A percentile compares a stretch with the other conserved stretches of the same genome.
phyloP scores from a whole-genome alignment of 2,329 filamentous ascomycete genomes.

The Pezicula radicicola region DNA sequence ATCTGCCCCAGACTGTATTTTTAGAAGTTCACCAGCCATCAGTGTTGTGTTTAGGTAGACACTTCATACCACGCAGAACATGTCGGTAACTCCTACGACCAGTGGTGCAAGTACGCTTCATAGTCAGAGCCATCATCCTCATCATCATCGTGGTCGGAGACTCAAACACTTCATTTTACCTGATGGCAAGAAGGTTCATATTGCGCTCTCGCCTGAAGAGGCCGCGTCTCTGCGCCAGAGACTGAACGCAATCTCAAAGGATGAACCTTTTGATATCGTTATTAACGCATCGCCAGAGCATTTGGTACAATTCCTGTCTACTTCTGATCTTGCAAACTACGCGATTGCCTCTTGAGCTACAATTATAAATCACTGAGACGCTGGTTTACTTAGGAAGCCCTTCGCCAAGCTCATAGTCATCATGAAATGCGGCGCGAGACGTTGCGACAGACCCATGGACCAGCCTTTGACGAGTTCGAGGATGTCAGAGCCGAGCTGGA shows the following conservation, averaged over 20 bases:
- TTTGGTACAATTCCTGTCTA: slow-evolving; percentile 6
- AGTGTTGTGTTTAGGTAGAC: neutral
- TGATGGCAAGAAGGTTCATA: slow-evolving; percentile 52
- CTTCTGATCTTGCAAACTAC: too few species aligned
- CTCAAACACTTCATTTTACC: slow-evolving; percentile 53
- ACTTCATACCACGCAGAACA: too few species aligned
- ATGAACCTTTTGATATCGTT: slow-evolving; percentile 48
- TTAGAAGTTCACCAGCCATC: neutral
- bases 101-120: neutral
- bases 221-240: slow-evolving; percentile 42
- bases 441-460: slow-evolving; percentile 46
- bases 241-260: slow-evolving; percentile 32
- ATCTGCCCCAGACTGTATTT: too few species aligned
- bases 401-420: slow-evolving; percentile 48
- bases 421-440: slow-evolving; percentile 45
- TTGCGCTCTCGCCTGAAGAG: slow-evolving; percentile 54
- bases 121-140: neutral
- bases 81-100: neutral
- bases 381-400: slow-evolving; percentile 27
- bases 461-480: slow-evolving; percentile 54
- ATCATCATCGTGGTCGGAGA: slow-evolving; percentile 31
- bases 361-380: too few species aligned
- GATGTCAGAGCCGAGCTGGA: slow-evolving; percentile 50
- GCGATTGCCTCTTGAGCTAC: too few species aligned
- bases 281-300: slow-evolving; percentile 52